Conservation (phyloP, 1,139 yeast genomes). For the Zygosaccharomyces sapae region DNA sequence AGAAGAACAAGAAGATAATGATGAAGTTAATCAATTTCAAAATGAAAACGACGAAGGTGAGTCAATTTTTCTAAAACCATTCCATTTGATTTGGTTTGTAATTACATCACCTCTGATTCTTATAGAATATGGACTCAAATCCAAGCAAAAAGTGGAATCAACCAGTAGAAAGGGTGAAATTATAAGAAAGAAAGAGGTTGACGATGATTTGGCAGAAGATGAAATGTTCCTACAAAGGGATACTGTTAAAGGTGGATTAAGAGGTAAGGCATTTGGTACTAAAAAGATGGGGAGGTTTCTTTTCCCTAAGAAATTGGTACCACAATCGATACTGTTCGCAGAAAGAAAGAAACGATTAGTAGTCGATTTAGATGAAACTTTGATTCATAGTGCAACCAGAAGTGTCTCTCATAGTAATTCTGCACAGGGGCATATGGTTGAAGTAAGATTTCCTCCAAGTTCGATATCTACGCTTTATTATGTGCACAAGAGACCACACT, state of each 20-base stretch:
- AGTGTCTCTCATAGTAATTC: constrained; percentile 49
- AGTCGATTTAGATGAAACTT: constrained; percentile 87
- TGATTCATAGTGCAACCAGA: constrained; percentile 83
- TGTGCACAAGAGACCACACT: constrained; percentile 87
- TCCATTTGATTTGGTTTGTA: constrained; percentile 43
- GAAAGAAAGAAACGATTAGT: constrained; percentile 63
- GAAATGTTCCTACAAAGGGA: constrained; percentile 32
- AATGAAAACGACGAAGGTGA: not conserved
- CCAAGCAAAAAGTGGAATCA: constrained; percentile 13
- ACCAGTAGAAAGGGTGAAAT: constrained; percentile 4
- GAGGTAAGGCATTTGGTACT: constrained; percentile 22
- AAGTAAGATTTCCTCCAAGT: constrained; percentile 57
- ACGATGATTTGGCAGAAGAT: constrained; percentile 32
- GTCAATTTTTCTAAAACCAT: constrained; percentile 39
- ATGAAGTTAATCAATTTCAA: constrained; percentile 3
- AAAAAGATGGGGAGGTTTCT: constrained; percentile 38
- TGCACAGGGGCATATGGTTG: constrained; percentile 60
- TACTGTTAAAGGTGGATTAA: constrained; percentile 26
- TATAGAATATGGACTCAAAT: constrained; percentile 34
- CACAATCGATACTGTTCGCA: constrained; percentile 35
- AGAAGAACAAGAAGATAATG: constrained; percentile 5
- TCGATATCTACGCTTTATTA: constrained; percentile 69
- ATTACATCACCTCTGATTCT: constrained; percentile 49
- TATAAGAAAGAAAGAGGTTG: constrained; percentile 18
- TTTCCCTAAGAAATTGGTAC: constrained; percentile 45